Percentiles rank a stretch among this genome's conserved stretches.
Conservation (phyloP, 345 rosid genomes). For the Hibiscus mutabilis region DNA sequence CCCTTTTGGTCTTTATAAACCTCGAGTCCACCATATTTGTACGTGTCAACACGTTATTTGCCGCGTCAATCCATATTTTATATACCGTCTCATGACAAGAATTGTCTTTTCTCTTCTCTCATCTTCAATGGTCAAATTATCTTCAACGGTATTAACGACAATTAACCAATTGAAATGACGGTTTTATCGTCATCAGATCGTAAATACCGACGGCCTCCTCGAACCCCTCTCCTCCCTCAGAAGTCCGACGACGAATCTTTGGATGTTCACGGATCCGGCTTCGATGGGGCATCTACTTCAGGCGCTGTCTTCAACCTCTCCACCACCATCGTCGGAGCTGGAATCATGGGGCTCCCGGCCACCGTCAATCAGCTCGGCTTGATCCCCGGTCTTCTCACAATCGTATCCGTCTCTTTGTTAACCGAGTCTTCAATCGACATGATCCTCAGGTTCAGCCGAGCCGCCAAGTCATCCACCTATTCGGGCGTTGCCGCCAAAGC, state of each 20-base stretch:
- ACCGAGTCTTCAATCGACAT: constrained; percentile 45
- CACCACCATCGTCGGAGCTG: constrained; percentile 59
- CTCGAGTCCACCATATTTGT: too few species aligned
- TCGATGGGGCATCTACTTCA: constrained; percentile 46
- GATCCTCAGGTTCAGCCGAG: constrained; percentile 45
- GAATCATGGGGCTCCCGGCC: constrained; percentile 73
- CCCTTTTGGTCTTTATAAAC: too few species aligned
- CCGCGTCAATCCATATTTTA: constrained; percentile 7
- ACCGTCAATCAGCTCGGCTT: constrained; percentile 49
- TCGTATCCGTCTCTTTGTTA: constrained; percentile 32
- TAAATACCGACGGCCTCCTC: constrained; percentile 39
- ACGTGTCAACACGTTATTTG: constrained; percentile 11
- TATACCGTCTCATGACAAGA: not conserved
- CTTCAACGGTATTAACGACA: not conserved
- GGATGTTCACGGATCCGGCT: constrained; percentile 22
- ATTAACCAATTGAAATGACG: constrained; percentile 20
- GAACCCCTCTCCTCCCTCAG: constrained; percentile 36
- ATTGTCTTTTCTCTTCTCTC: not conserved
- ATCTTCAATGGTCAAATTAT: too few species aligned
- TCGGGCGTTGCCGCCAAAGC: constrained; percentile 45
- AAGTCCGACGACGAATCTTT: constrained; percentile 12
- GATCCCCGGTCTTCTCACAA: constrained; percentile 42
- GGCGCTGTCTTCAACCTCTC: constrained; percentile 64
- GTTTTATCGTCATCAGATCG: constrained; percentile 27
- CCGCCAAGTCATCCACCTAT: constrained; percentile 45